Evolutionary conservation across 2,329 filamentous ascomycete genomes (phyloP).

Genomic region (Waltergamsia citrina): DNA sequence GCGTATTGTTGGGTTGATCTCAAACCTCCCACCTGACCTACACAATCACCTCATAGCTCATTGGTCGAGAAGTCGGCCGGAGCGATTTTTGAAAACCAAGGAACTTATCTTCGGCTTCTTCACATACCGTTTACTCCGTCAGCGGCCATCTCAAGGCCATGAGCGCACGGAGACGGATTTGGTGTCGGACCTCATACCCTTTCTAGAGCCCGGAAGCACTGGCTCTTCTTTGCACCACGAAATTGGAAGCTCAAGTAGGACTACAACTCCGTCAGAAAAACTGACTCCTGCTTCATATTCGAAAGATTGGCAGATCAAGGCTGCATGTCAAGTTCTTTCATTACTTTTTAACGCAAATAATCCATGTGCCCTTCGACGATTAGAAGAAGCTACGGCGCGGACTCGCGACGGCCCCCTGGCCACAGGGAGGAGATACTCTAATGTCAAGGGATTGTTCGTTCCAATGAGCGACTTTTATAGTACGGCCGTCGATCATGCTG

Average conservation of each 20-base stretch:
- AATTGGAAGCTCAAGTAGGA: slow-evolving; percentile 57
- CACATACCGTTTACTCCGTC: slow-evolving; percentile 66
- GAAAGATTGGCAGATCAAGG: slow-evolving; percentile 89
- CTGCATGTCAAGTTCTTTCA: slow-evolving; percentile 70
- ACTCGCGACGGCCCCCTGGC: background rate
- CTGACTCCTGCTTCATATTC: slow-evolving; percentile 53
- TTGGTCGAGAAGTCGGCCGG: slow-evolving; percentile 62
- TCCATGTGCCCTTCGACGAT: slow-evolving; percentile 25
- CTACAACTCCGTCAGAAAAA: slow-evolving; percentile 45
- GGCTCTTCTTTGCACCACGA: slow-evolving; percentile 52
- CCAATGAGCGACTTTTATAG: slow-evolving; percentile 84
- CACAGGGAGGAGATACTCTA: background rate
- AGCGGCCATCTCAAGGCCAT: slow-evolving; percentile 61
- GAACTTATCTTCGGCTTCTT: slow-evolving; percentile 72
- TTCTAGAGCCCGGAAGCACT: background rate
- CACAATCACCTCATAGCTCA: slow-evolving; percentile 71
- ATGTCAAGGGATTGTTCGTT: slow-evolving; percentile 46
- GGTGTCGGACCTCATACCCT: background rate
- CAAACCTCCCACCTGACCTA: slow-evolving; percentile 65
- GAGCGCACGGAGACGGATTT: slow-evolving; percentile 46
- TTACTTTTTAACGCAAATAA: slow-evolving; percentile 78
- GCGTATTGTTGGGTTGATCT: slow-evolving; percentile 69
- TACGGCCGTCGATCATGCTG: slow-evolving; percentile 75
- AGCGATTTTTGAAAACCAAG: slow-evolving; percentile 62
- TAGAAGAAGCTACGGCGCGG: slow-evolving; percentile 11